A percentile compares a stretch with the other conserved stretches of the same genome.
Evolutionary conservation across 2,329 filamentous ascomycete genomes (phyloP).

Genomic region (Calonectria naviculata): DNA sequence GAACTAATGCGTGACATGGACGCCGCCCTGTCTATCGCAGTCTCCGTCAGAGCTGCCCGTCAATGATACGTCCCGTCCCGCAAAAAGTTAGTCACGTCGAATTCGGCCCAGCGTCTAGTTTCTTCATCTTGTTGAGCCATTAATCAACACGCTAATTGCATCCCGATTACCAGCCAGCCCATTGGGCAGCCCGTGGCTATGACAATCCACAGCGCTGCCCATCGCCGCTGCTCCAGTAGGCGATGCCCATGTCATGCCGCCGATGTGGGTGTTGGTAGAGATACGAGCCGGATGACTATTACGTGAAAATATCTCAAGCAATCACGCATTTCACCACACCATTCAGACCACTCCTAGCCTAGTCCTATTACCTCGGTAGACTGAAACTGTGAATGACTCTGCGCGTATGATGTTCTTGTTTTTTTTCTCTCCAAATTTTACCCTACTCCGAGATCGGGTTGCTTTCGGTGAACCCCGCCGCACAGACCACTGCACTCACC

Average conservation of each 20-base stretch:
- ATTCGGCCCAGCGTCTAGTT: neutral
- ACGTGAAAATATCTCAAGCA: neutral
- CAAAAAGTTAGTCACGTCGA: neutral
- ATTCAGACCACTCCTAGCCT: neutral
- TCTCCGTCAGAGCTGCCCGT: neutral
- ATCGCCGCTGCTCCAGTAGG: neutral
- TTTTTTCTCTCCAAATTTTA: neutral
- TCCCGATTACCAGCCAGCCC: neutral
- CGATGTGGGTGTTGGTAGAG: neutral
- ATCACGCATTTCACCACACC: neutral
- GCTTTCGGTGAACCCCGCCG: constrained; percentile 38
- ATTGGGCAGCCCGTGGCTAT: neutral
- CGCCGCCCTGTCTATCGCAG: neutral
- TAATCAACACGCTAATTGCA: neutral
- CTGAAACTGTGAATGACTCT: neutral
- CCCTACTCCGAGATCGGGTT: neutral
- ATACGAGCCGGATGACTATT: neutral
- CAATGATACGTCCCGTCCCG: neutral
- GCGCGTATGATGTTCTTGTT: neutral
- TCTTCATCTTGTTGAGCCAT: neutral
- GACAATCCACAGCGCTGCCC: neutral
- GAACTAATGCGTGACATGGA: neutral
- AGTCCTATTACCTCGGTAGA: neutral
- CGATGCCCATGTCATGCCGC: neutral
- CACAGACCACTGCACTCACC: constrained; percentile 33